phyloP scores from a whole-genome alignment of 768 basidiomycete species.

The Suillus ampliporus region DNA sequence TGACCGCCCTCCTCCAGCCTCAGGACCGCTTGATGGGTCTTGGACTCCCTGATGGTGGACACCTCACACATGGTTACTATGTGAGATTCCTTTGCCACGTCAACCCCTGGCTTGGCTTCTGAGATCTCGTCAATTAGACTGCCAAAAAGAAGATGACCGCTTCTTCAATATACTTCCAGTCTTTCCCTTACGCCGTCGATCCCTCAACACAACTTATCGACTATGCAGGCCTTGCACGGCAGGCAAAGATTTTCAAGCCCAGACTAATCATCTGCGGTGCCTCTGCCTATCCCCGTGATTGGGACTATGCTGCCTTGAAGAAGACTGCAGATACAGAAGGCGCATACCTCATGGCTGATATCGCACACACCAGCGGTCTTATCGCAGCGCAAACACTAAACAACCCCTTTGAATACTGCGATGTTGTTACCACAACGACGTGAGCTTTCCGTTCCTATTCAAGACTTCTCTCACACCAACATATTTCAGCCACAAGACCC shows the following conservation, averaged over 20 bases:
- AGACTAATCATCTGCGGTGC: slow-evolving; percentile 96
- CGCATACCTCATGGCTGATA: slow-evolving; percentile 94
- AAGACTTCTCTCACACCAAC: slow-evolving; percentile 9
- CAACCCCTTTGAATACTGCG: slow-evolving; percentile 94
- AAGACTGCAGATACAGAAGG: slow-evolving; percentile 86
- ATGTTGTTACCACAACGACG: slow-evolving; percentile 98
- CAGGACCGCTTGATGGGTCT: slow-evolving; percentile 99
- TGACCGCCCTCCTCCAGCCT: slow-evolving; percentile 95
- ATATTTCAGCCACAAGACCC: slow-evolving; percentile 87
- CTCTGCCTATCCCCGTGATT: slow-evolving; percentile 97
- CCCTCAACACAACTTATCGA: slow-evolving; percentile 88
- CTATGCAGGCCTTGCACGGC: slow-evolving; percentile 77
- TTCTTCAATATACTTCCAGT: slow-evolving; percentile 99
- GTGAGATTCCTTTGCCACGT: slow-evolving; percentile 46
- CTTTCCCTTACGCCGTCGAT: slow-evolving; percentile 89
- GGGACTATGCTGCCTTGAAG: slow-evolving; percentile 89
- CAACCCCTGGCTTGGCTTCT: slow-evolving; percentile 1
- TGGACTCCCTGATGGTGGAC: slow-evolving; percentile 96
- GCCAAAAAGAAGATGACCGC: slow-evolving; percentile 99
- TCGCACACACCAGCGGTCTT: slow-evolving; percentile 96
- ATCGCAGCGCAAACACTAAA: slow-evolving; percentile 90
- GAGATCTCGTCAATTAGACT: slow-evolving; percentile 54
- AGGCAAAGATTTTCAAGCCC: slow-evolving; percentile 96
- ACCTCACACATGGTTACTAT: slow-evolving; percentile 97
- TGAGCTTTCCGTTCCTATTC: slow-evolving; percentile 41